Evolutionary conservation across 768 basidiomycete species (phyloP), one percentile per base, ranked within the genome.

Genomic region (Russula ochroleuca): DNA sequence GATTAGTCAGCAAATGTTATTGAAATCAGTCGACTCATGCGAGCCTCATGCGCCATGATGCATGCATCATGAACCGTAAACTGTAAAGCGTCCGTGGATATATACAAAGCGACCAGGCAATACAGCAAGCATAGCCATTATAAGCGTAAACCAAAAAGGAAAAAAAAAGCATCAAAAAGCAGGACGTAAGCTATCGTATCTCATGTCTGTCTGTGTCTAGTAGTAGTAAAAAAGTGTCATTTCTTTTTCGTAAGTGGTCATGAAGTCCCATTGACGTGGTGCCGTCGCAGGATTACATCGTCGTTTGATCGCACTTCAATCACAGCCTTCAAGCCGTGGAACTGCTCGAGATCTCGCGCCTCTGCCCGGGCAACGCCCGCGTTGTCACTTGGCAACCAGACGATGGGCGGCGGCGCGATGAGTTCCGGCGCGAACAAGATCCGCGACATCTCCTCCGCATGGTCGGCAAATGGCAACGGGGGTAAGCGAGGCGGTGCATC

Each of bases 361-460:
- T 92, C 90, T 6, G 86, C 83, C 43, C 82, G 79, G 9, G 86
- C 88, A 17, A 91, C 84, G 25, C 87, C 87, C 17, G 85, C 84
- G 13, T 80, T 79, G 72, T 92, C 90, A 72, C 88, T 86, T 1
- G 88, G 88, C n/a, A 92, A 78, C 91, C 91, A 92, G 56, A 94
- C 88, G 63, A 88, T 84, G 1, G 90, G 90, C 21, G 81, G 77
- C 19, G 90, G 88, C 14, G 88, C 88, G 66, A 90, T 81, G 45
- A 92, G 79, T 72, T 90, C 90, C 1, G 90, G 88, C 5, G 91
- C 88, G 70, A 92, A 94, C 43, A 94, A 75, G 60, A 92, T 84
- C 17, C 85, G 85, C 7, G 83, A 81, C 82, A 88, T 86, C 69
- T 90, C 86, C 69, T 88, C 85, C 15, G 87, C 85, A 67, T 90